Percentiles rank a stretch among this genome's conserved stretches.
phyloP scores from a whole-genome alignment of 768 basidiomycete species.

The Lenzites betulinus region DNA sequence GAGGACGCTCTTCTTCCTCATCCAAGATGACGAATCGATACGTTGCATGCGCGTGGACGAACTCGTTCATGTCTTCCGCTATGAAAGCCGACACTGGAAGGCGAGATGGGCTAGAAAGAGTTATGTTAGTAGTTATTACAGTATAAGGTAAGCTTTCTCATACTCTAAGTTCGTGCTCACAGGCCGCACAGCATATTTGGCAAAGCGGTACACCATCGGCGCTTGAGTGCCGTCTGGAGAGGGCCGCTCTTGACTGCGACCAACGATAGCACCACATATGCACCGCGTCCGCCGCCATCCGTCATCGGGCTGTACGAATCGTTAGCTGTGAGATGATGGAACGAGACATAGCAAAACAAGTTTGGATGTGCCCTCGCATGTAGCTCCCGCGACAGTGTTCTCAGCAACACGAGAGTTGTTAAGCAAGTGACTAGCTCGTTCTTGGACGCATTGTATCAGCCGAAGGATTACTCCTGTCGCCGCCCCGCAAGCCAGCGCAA shows the following conservation, averaged over 20 bases:
- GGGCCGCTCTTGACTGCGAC: slow-evolving; percentile 61
- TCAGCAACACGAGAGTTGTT: slow-evolving; percentile 85
- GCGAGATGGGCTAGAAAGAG: slow-evolving; percentile 37
- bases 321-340: slow-evolving; percentile 11
- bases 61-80: slow-evolving; percentile 88
- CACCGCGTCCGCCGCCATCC: slow-evolving; percentile 72
- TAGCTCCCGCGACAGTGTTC: slow-evolving; percentile 84
- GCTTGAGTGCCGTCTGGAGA: slow-evolving; percentile 30
- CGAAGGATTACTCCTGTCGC: slow-evolving; percentile 49
- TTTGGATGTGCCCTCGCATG: slow-evolving; percentile 73
- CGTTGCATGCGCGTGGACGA: slow-evolving; percentile 88
- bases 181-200: slow-evolving; percentile 66
- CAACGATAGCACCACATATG: slow-evolving; percentile 81
- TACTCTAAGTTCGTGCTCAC: background rate
- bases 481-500: slow-evolving; percentile 31
- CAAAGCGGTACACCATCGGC: slow-evolving; percentile 61
- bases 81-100: slow-evolving; percentile 86
- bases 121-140: background rate
- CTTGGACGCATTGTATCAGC: slow-evolving; percentile 97
- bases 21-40: slow-evolving; percentile 90
- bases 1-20: slow-evolving; percentile 79
- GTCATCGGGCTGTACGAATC: slow-evolving; percentile 51
- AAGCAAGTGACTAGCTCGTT: slow-evolving; percentile 58
- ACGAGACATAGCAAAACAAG: slow-evolving; percentile 21
- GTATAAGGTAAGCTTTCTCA: background rate